These are phyloP conservation scores for Ascochyta pisi DNA, from an alignment of 2,329 filamentous ascomycete species.

Conservation along the genomic window DNA sequence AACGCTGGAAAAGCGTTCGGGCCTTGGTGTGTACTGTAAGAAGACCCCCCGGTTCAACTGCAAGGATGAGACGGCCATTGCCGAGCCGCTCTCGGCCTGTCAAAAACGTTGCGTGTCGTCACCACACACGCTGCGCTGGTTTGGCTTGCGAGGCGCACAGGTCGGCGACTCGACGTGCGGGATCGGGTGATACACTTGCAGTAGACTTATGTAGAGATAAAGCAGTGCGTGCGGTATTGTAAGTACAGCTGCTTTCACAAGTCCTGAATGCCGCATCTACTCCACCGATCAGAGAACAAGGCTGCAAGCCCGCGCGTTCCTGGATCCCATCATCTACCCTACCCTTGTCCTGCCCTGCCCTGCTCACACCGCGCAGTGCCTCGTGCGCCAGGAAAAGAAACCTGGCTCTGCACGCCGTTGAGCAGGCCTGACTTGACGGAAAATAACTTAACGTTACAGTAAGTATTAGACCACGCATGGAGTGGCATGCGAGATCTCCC, in stretches of 20 bases:
- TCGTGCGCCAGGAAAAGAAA: neutral
- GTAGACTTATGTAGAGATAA: no score
- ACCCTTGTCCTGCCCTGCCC: neutral
- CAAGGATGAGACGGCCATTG: constrained; percentile 6
- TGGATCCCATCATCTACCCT: neutral
- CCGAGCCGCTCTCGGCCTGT: constrained; percentile 8
- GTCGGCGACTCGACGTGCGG: neutral
- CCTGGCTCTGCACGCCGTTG: neutral
- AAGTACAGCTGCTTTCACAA: neutral
- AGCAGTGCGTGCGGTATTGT: no score
- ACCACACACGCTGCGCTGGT: neutral
- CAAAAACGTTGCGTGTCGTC: constrained; percentile 8
- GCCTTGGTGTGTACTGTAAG: neutral
- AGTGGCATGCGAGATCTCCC: constrained; percentile 6
- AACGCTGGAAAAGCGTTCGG: constrained; percentile 3
- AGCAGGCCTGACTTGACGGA: no score
- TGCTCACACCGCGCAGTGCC: neutral
- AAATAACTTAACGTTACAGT: no score
- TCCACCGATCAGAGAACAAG: constrained; percentile 13
- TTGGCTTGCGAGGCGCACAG: neutral
- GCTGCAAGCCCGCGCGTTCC: neutral
- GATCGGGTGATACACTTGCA: no score
- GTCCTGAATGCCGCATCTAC: neutral
- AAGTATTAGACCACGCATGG: neutral
- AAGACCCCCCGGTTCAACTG: neutral